These are phyloP conservation scores for Pythium rishiriense DNA, from an alignment of 352 stramenopile species.

Conservation along the genomic window DNA sequence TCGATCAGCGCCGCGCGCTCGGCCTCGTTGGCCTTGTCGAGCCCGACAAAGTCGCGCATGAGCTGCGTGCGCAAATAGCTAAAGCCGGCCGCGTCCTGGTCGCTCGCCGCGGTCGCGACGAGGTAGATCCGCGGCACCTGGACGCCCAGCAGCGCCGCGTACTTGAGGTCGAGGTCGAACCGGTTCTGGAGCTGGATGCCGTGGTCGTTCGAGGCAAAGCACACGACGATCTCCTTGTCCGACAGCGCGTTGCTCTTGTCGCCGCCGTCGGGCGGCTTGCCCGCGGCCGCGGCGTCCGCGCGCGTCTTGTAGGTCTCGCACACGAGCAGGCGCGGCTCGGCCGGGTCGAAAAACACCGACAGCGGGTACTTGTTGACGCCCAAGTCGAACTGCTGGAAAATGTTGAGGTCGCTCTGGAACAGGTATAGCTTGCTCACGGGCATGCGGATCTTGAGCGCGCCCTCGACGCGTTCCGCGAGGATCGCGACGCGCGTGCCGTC, in stretches of 20 bases:
- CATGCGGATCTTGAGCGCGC: conserved; percentile 75
- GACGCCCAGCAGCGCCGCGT: conserved; percentile 82
- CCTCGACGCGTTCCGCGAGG: conserved; percentile 77
- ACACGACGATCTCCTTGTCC: conserved; percentile 88
- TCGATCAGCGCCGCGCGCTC: conserved; percentile 90
- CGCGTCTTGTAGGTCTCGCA: conserved; percentile 78
- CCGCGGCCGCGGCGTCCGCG: conserved; percentile 17
- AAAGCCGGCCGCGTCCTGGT: conserved; percentile 25
- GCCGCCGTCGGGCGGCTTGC: not conserved
- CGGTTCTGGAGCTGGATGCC: conserved; percentile 91
- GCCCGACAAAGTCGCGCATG: conserved; percentile 94
- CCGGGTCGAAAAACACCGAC: conserved; percentile 89
- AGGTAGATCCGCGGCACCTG: conserved; percentile 83
- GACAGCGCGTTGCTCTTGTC: conserved; percentile 34
- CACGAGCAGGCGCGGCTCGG: conserved; percentile 85
- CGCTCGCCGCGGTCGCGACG: conserved; percentile 37
- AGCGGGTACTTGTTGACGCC: conserved; percentile 64
- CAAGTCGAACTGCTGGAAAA: conserved; percentile 91
- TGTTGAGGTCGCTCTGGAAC: conserved; percentile 90
- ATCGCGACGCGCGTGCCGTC: conserved; percentile 91
- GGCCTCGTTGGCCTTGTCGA: conserved; percentile 88
- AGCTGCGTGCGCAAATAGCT: conserved; percentile 73
- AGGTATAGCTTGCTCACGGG: conserved; percentile 88
- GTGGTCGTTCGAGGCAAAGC: conserved; percentile 92
- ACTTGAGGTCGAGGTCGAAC: conserved; percentile 84